Base-by-base conservation (phyloP, 2,329 filamentous ascomycete species). In the Clarireedia hainanense region DNA sequence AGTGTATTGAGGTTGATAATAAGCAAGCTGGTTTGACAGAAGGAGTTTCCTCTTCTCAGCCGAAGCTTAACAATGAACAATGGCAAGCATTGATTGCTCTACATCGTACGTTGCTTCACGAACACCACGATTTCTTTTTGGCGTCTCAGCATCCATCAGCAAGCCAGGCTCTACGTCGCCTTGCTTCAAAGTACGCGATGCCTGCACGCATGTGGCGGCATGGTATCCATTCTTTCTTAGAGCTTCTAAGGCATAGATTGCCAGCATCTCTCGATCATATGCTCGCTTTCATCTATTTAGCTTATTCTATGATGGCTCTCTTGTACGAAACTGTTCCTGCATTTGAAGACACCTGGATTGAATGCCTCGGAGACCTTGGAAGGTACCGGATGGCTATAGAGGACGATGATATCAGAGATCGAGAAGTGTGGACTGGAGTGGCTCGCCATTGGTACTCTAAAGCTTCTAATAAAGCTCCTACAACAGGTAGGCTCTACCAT, bases 351-450 rank as follows among this genome's bases (percentile, higher is more conserved):
- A 96, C 89, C 0, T 97, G 92, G 92, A 67, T 60, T 68, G 92
- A 96, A 62, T 96, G 91, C 52, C 73, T 97, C 0, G 92, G 92
- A 0, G 91, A 97, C 66, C 72, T 97, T 0, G 87, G 86, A 0
- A 77, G 91, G 20, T 96, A 95, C 46, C 69, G 79, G 59, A 96
- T 96, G 91, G 90, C 91, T 0, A 91, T 96, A 46, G 91, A 96
- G 68, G 88, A 95, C 42, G 82, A 87, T 26, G 86, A 94, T 59
- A 77, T 88, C 20, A 72, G 80, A 2, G 87, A 92, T 55, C 76
- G 64, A 0, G 89, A 95, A 49, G 81, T 84, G 0, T 97, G 92
- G 92, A 88, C 87, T 0, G 79, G 80, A 0, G 88, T 96, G 0
- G 87, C 88, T 0, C 76, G 85, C 0, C 84, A 86, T 43, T 97